Evolutionary conservation across 768 basidiomycete genomes (phyloP), one percentile per base, ranked within the genome.

Genomic region (Psilocybe cyanescens): DNA sequence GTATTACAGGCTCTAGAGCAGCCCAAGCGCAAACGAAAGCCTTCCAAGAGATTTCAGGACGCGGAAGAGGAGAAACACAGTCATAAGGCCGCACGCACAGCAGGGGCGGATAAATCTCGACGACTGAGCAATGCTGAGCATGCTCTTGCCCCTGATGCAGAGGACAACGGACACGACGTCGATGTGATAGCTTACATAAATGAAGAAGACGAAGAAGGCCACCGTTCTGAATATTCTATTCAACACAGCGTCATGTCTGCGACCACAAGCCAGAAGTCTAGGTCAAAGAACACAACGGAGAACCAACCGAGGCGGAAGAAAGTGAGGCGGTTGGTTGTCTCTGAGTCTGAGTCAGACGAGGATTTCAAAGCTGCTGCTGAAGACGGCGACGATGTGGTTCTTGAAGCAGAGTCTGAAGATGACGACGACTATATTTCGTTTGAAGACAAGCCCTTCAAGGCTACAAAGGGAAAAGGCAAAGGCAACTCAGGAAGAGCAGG

Each of bases 381-480:
- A 8, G 71, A 70, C 1, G 49, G 59, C 5, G 60, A 65, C 8
- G 71, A 70, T 3, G 59, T 65, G 19, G 62, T 68, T 44, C 63
- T 62, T 14, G 67, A 68, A 57, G 50, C 44, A 48, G 61, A 68
- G 4, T 61, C 68, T 35, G 68, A 68, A 24, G 69, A 72, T 28
- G 71, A 71, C 44, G 66, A 71, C 12, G 65, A 67, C 16, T 65
- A 67, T 48, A 63, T 70, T 57, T 65, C 68, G 31, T 62, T 65
- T 8, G 70, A 70, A 16, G 67, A 71, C 24, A 73, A 71, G 56
- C 67, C 65, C 7, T 64, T 66, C 35, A 75, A 71, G 24, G 53
- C 63, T 12, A 61, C 59, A 9, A 79, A 78, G 58, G 73, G 68
- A 49, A 80, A 78, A 55, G 66, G 59, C 39, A 74, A 69, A 58